Evolutionary conservation across 768 basidiomycete species (phyloP), one percentile per base, ranked within the genome.

Genomic region (Daedalea quercina): DNA sequence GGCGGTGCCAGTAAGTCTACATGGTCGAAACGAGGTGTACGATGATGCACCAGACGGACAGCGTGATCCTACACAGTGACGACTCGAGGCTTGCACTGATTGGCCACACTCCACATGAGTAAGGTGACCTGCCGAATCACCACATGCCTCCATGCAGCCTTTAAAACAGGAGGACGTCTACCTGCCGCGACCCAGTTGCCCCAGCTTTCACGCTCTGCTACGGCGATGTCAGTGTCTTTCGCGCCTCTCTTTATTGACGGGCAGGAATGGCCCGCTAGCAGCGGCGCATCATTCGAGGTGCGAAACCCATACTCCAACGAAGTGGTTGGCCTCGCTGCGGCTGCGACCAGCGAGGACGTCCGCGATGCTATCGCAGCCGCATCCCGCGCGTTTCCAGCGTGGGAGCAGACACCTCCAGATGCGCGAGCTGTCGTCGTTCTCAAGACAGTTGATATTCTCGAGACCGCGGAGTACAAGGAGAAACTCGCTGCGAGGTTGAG

Each of bases 381-480:
- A 0, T 65, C 64, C 3, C 63, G 66, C 9, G 80, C 79, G 6
- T 77, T 79, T 66, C 66, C 65, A 50, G 65, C 70, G 9, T 80
- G 80, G 80, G 77, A 78, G 47, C 54, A 66, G 20, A 69, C 68
- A 2, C 64, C 64, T 1, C 60, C 69, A 17, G 61, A 62, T 31
- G 57, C 67, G 28, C 65, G 73, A 44, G 72, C 77, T 25, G 70
- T 71, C 33, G 71, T 81, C 15, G 67, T 81, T 44, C 64, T 77
- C 45, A 74, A 70, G 52, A 79, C 76, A 4, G 74, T 78, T 1
- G 74, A 77, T 13, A 58, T 81, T 3, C 51, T 76, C 20, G 60
- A 56, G 43, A 65, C 71, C 1, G 76, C 77, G 1, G 69, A 65
- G 52, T 80, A 74, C 60, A 65, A 65, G 45, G 57, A 60, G 8